Evolutionary conservation across 331 rosid species (phyloP), one percentile per base, ranked within the genome.

Genomic region (Quercus phellos): DNA sequence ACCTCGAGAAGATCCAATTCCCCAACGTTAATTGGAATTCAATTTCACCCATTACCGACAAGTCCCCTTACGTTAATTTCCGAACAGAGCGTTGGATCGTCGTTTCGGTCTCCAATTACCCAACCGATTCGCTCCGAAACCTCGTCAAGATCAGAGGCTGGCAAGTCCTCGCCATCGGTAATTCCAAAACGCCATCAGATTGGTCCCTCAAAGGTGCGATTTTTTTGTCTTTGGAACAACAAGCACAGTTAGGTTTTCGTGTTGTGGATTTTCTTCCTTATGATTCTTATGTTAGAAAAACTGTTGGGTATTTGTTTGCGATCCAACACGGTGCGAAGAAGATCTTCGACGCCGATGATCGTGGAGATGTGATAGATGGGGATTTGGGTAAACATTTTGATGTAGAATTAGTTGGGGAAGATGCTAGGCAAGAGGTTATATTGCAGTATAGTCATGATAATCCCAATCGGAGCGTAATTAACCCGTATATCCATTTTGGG

Each of bases 401-500:
- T 84, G 81, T 92, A 51, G 97, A 95, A 55, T 86, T 95, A 90
- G 42, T 87, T 6, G 99, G 99, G 5, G 96, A 87, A 69, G 81
- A 84, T 78, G 94, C 97, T 78, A 95, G 99, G 87, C 94, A 89
- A 71, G 97, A 93, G 81, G 77, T 87, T 55, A 83, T 95, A 58
- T 85, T 92, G 71, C 99, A 95, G 84, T 92, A 87, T 70, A 95
- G 93, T 77, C 96, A 95, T 81, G 97, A 92, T 32, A 92, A 92
- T 74, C 94, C 96, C 0, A 95, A 95, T 69, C 81, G 98, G 80
- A 90, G 93, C 0, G 84, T 91, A 35, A 90, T 89, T 27, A 95
- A 95, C 77, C 99, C 99, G 0, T 95, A 95, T 79, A 85, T 95
- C 46, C 99, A 95, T 87, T 95, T 95, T 50, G 99, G 99, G 77